Evolutionary conservation across 169 alveolate species (phyloP), one percentile per base, ranked within the genome.

Genomic region (Eimeria tenella): DNA sequence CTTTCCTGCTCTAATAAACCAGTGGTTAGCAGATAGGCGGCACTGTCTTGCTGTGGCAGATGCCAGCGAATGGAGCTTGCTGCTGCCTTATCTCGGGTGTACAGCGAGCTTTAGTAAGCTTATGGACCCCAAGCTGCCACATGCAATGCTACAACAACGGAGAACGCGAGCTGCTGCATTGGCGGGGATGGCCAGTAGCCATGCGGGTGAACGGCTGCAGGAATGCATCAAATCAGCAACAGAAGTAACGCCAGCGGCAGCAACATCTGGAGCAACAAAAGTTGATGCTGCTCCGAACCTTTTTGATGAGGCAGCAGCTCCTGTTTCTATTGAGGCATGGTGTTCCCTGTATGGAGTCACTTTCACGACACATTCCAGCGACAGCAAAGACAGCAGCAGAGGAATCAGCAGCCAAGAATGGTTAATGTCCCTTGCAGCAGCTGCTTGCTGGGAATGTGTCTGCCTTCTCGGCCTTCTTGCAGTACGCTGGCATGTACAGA

Each of bases 101-200:
- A n/a, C 49, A 9, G 7, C 63, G 63, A 75, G 86, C 86, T 9
- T 58, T 25, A 71, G 82, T 63, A 75, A 75, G 49, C 63, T 75
- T 5, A 75, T 75, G 86, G 86, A 75, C 63, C 86, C 86, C 65
- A 75, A 75, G 86, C 86, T 75, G 63, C 68, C 86, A 2, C 86
- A 75, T 75, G 86, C 60, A 75, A 75, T 75, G 86, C 86, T 75
- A 4, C 86, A 75, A 25, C 86, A 17, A 49, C 31, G 86, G 63
- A 75, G 65, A 75, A 13, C 25, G n/a, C 65, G 31, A 42, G 65
- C 86, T 52, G 31, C 60, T 49, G 65, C 65, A 13, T 4, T 21
- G 50, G 65, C 17, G 65, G 15, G 9, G 68, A 75, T 4, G 5
- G n/a, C 10, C 82, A 71, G 53, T 50, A 58, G 68, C 68, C 11